phyloP scores from a whole-genome alignment of 306 rosid genomes.

The Macrotyloma uniflorum region DNA sequence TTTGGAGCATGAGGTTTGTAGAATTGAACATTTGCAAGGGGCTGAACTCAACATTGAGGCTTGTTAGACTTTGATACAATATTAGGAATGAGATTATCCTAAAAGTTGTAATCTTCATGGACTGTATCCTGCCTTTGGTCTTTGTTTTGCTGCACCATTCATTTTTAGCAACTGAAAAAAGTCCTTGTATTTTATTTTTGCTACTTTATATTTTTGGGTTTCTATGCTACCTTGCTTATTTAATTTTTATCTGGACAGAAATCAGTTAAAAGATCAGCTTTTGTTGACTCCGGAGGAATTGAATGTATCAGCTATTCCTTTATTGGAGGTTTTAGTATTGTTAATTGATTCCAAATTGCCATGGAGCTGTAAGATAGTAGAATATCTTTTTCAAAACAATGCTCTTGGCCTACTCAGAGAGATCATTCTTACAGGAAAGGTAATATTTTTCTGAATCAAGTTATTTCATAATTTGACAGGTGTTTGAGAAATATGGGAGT shows the following conservation, averaged over 20 bases:
- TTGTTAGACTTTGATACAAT: too few relatives aligned
- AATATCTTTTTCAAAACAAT: constrained; percentile 7
- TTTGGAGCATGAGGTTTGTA: too few relatives aligned
- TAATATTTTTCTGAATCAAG: neutral
- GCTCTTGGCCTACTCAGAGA: neutral
- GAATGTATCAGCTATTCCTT: constrained; percentile 8
- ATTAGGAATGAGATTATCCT: too few relatives aligned
- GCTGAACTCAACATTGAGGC: too few relatives aligned
- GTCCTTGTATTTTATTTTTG: neutral
- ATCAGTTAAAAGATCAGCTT: constrained; percentile 8
- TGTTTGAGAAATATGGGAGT: constrained; percentile 8
- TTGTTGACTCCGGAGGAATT: neutral
- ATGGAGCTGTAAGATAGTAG: constrained; percentile 14
- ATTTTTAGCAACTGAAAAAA: neutral
- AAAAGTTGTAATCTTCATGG: neutral
- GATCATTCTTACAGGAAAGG: constrained; percentile 10
- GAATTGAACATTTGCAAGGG: too few relatives aligned
- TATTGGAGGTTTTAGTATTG: constrained; percentile 16
- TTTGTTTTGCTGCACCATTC: neutral
- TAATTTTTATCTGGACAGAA: neutral
- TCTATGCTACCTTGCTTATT: neutral
- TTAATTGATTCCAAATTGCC: constrained; percentile 8
- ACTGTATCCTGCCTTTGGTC: neutral
- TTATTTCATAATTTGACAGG: neutral
- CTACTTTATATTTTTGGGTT: neutral